Conservation (phyloP, 75 land plant species). For the Chamaecyparis obtusa region DNA sequence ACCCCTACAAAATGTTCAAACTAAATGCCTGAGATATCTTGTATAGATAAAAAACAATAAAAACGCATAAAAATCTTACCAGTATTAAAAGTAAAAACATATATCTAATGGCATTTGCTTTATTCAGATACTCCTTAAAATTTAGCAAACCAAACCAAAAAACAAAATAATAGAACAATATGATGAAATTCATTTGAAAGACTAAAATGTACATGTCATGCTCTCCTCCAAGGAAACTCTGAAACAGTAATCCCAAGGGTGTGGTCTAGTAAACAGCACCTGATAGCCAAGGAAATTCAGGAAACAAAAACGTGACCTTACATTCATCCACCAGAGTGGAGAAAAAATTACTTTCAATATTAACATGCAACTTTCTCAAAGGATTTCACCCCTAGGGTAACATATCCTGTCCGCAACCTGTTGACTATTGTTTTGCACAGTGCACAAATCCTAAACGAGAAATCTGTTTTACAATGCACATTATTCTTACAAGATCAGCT, state of each 20-base stretch:
- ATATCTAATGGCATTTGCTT: neutral
- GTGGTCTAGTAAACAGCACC: neutral
- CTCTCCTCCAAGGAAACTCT: neutral
- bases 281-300: neutral
- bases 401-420: neutral
- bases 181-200: neutral
- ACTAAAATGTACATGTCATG: neutral
- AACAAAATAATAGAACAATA: neutral
- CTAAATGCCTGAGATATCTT: neutral
- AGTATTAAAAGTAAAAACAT: neutral
- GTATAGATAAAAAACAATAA: neutral
- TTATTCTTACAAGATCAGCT: neutral
- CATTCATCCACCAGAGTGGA: neutral
- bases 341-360: neutral
- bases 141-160: neutral
- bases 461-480: neutral
- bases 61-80: neutral
- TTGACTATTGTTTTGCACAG: neutral
- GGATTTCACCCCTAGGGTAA: neutral
- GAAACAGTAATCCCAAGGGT: neutral
- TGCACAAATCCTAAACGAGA: neutral
- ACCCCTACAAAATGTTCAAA: conserved; percentile 31
- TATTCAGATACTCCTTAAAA: neutral
- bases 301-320: neutral
- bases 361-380: neutral